phyloP scores from a whole-genome alignment of 1,139 yeast species.

The Debaryomyces coudertii region DNA sequence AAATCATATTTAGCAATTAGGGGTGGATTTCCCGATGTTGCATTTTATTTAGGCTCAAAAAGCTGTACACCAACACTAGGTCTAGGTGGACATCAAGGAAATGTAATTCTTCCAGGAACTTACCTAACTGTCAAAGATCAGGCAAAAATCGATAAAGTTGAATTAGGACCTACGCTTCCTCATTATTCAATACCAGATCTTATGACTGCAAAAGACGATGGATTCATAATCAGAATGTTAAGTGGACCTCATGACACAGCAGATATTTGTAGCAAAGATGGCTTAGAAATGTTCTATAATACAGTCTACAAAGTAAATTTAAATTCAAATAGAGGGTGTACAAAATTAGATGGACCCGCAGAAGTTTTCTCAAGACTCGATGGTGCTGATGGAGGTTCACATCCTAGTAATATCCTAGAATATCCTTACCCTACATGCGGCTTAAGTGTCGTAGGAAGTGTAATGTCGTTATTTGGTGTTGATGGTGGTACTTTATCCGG shows the following conservation, averaged over 20 bases:
- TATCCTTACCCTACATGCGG: constrained; percentile 41
- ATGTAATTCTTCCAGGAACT: constrained; percentile 35
- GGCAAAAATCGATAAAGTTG: constrained; percentile 11
- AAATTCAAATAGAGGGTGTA: constrained; percentile 41
- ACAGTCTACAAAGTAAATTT: constrained; percentile 31
- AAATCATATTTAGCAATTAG: constrained; percentile 34
- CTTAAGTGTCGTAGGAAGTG: constrained; percentile 35
- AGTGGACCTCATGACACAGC: constrained; percentile 42
- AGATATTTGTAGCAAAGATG: constrained; percentile 33
- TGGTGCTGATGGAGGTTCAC: constrained; percentile 43
- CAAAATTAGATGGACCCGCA: constrained; percentile 36
- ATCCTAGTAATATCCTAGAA: constrained; percentile 38
- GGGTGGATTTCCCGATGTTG: constrained; percentile 41
- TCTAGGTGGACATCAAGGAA: constrained; percentile 42
- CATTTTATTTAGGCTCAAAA: constrained; percentile 36
- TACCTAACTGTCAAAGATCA: constrained; percentile 24
- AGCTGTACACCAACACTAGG: constrained; percentile 35
- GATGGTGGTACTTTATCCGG: constrained; percentile 42
- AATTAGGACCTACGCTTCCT: constrained; percentile 25
- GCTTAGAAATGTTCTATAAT: constrained; percentile 27
- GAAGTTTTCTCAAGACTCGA: constrained; percentile 28
- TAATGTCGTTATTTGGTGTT: constrained; percentile 34
- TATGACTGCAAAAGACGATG: constrained; percentile 21
- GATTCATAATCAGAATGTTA: constrained; percentile 30
- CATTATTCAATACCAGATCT: constrained; percentile 18